Conservation (phyloP, 345 rosid species). For the Mallotus nudiflorus region DNA sequence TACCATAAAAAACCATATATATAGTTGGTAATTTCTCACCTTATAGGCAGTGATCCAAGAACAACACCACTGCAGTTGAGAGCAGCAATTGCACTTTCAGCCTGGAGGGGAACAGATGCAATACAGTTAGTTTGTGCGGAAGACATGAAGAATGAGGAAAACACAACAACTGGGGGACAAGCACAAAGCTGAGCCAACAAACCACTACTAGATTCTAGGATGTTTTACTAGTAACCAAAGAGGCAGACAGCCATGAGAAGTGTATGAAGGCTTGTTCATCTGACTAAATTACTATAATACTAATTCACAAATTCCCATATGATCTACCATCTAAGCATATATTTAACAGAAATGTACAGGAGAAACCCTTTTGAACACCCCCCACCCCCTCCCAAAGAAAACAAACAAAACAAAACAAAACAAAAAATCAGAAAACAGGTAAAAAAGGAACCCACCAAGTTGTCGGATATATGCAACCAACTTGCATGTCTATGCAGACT, state of each 20-base stretch:
- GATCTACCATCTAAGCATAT: too few species aligned
- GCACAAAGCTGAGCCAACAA: neutral
- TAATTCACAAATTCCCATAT: too few species aligned
- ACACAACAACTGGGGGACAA: neutral
- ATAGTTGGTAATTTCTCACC: slow-evolving; percentile 40
- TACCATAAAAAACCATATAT: neutral
- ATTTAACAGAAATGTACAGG: neutral
- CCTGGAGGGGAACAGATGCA: slow-evolving; percentile 51
- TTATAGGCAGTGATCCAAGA: slow-evolving; percentile 86
- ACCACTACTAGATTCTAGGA: neutral
- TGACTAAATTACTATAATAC: too few species aligned
- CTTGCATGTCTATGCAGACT: too few species aligned
- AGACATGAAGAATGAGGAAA: neutral
- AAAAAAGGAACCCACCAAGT: too few species aligned
- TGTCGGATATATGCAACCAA: too few species aligned
- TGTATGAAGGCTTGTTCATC: too few species aligned
- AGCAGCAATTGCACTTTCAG: slow-evolving; percentile 96
- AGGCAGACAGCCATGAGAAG: neutral
- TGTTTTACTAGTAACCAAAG: neutral
- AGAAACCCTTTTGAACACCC: neutral
- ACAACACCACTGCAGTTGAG: slow-evolving; percentile 93
- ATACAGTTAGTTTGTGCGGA: neutral
- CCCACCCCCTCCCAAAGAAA: neutral
- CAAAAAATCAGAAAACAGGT: too few species aligned
- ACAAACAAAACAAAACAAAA: too few species aligned